phyloP scores from a whole-genome alignment of 1,139 yeast species.

The Candida sp. region DNA sequence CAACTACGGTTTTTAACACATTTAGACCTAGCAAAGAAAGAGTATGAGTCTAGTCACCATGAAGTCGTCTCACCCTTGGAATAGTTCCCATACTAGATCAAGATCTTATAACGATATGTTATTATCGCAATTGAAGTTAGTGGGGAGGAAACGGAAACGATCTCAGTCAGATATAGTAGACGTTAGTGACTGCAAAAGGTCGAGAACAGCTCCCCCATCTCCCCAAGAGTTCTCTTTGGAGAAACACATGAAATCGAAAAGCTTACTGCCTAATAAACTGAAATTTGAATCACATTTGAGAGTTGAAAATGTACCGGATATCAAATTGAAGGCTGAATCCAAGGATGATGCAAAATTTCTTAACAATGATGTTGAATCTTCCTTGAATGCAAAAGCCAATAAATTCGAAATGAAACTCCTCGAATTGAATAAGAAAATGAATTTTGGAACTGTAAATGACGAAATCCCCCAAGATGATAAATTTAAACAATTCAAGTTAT shows the following conservation, averaged over 20 bases:
- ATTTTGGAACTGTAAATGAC: background rate
- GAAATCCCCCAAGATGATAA: background rate
- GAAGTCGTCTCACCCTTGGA: background rate
- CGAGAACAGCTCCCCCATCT: constrained; percentile 53
- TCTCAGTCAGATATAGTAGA: constrained; percentile 18
- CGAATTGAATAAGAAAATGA: background rate
- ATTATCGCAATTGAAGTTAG: constrained; percentile 1
- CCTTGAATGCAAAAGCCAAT: background rate
- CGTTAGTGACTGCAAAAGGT: constrained; percentile 25
- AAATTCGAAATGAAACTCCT: background rate
- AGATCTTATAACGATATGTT: constrained; percentile 1
- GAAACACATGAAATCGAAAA: constrained; percentile 9
- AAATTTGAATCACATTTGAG: background rate
- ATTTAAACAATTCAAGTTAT: background rate
- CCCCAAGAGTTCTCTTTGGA: constrained; percentile 12
- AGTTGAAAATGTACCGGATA: background rate
- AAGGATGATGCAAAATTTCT: background rate
- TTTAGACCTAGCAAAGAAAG: background rate
- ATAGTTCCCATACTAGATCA: constrained; percentile 1
- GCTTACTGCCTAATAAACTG: background rate
- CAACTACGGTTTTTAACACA: constrained; percentile 1
- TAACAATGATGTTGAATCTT: constrained; percentile 1
- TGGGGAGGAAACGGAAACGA: constrained; percentile 15
- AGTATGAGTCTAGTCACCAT: background rate
- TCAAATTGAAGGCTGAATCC: background rate